Evolutionary conservation across 768 basidiomycete genomes (phyloP).

Genomic region (Goffeauzyma gilvescens): DNA sequence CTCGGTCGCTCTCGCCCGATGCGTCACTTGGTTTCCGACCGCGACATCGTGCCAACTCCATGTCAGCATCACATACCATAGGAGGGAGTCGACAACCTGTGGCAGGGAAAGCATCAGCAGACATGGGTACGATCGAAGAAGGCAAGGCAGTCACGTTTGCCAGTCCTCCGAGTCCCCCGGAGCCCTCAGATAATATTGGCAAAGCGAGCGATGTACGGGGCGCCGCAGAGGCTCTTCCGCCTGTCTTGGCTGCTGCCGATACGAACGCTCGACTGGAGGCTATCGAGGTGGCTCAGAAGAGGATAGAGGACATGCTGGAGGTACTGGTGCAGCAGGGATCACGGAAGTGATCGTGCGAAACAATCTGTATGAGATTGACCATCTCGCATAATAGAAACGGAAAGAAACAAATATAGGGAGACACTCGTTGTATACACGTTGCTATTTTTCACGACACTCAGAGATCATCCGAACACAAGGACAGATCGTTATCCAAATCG

Average conservation of each 20-base stretch:
- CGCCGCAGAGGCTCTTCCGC: slow-evolving; percentile 3
- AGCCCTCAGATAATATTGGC: slow-evolving; percentile 7
- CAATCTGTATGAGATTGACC: no score
- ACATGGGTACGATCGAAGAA: slow-evolving; percentile 2
- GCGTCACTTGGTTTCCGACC: slow-evolving; percentile 4
- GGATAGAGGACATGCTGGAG: slow-evolving; percentile 25
- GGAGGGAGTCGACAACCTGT: background rate
- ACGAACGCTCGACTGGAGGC: slow-evolving; percentile 13
- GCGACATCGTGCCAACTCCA: slow-evolving; percentile 2
- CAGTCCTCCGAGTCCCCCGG: background rate
- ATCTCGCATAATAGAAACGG: no score
- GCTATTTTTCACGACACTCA: no score
- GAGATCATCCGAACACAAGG: no score
- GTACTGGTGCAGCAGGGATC: slow-evolving; percentile 12
- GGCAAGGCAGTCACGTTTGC: background rate
- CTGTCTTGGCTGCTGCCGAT: no score
- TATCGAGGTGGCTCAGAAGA: slow-evolving; percentile 22
- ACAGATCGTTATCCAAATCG: no score
- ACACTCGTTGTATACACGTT: no score
- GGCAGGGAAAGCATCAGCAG: slow-evolving; percentile 2
- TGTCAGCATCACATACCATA: slow-evolving; percentile 7
- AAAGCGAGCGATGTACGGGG: slow-evolving; percentile 17
- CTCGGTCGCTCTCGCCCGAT: slow-evolving; percentile 11
- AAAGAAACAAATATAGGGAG: no score
- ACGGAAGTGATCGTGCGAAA: no score